Conservation (phyloP, 2,329 filamentous ascomycete species). For the Penicillium glabrum region DNA sequence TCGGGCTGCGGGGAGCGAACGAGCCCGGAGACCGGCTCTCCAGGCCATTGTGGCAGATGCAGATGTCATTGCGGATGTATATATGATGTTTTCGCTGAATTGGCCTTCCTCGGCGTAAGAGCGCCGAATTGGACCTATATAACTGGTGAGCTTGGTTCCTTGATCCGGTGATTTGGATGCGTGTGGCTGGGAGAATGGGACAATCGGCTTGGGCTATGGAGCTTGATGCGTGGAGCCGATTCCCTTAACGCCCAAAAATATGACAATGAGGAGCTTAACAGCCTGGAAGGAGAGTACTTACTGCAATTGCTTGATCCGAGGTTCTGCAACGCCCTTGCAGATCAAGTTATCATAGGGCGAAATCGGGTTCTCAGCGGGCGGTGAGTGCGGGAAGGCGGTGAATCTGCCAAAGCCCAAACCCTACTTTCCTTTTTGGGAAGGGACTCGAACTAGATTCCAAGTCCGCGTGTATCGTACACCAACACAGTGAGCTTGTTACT, state of each 20-base stretch:
- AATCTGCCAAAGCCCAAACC: not conserved
- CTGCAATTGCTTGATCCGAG: constrained; percentile 20
- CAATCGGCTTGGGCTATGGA: not conserved
- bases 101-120: constrained; percentile 14
- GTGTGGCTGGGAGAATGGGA: not conserved
- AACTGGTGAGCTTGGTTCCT: constrained; percentile 6
- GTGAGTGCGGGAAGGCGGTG: constrained; percentile 6
- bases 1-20: constrained; percentile 23
- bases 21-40: constrained; percentile 27
- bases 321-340: constrained; percentile 20
- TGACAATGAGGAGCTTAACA: not conserved
- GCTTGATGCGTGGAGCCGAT: not conserved
- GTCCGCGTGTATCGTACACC: too few species aligned
- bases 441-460: not conserved
- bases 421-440: not conserved
- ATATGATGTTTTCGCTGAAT: constrained; percentile 8
- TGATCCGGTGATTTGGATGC: not conserved
- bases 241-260: not conserved
- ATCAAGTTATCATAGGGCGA: constrained; percentile 13
- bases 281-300: constrained; percentile 8
- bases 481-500: too few species aligned
- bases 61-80: constrained; percentile 20
- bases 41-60: constrained; percentile 25
- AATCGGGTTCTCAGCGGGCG: constrained; percentile 22
- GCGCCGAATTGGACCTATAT: constrained; percentile 18